Percentiles rank a stretch among this genome's conserved stretches.
Conservation (phyloP, 2,329 filamentous ascomycete species). For the Monosporascus sp. region DNA sequence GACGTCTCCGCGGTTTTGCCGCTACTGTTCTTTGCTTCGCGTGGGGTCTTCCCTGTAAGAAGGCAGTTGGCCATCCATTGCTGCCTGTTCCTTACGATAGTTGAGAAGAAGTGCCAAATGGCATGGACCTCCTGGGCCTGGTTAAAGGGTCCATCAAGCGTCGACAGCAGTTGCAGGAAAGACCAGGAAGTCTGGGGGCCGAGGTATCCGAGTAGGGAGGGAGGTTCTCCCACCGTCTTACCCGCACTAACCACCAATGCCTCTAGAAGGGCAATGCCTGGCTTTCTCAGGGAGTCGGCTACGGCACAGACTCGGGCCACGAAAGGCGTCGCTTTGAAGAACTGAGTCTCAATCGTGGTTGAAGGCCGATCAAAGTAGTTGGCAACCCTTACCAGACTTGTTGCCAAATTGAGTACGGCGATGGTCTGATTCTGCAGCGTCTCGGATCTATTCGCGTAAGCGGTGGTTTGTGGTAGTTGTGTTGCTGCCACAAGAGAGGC, state of each 20-base stretch:
- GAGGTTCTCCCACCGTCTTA: slow-evolving; percentile 65
- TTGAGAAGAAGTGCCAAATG: slow-evolving; percentile 82
- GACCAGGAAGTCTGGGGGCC: slow-evolving; percentile 77
- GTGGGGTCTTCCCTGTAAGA: slow-evolving; percentile 79
- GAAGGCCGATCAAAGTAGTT: slow-evolving; percentile 58
- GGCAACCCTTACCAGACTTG: slow-evolving; percentile 65
- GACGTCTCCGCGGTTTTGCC: slow-evolving; percentile 45
- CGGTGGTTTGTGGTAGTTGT: slow-evolving; percentile 53
- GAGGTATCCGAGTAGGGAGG: slow-evolving; percentile 89
- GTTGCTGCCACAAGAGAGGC: slow-evolving; percentile 61
- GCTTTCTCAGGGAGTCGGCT: slow-evolving; percentile 59
- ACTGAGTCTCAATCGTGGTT: slow-evolving; percentile 65
- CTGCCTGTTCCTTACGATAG: slow-evolving; percentile 81
- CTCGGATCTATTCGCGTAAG: slow-evolving; percentile 50
- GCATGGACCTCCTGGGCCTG: slow-evolving; percentile 58
- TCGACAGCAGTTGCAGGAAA: slow-evolving; percentile 73
- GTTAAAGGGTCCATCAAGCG: slow-evolving; percentile 70
- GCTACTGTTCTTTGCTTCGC: slow-evolving; percentile 61
- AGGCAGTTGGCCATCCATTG: slow-evolving; percentile 95
- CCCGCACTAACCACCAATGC: slow-evolving; percentile 67
- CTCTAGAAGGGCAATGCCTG: slow-evolving; percentile 65
- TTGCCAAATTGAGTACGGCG: slow-evolving; percentile 60
- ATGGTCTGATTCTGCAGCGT: slow-evolving; percentile 58
- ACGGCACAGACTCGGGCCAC: slow-evolving; percentile 71
- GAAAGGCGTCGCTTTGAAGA: slow-evolving; percentile 76